Base-by-base conservation (phyloP, 164 flowering plant species). In the Magnolia sinica region DNA sequence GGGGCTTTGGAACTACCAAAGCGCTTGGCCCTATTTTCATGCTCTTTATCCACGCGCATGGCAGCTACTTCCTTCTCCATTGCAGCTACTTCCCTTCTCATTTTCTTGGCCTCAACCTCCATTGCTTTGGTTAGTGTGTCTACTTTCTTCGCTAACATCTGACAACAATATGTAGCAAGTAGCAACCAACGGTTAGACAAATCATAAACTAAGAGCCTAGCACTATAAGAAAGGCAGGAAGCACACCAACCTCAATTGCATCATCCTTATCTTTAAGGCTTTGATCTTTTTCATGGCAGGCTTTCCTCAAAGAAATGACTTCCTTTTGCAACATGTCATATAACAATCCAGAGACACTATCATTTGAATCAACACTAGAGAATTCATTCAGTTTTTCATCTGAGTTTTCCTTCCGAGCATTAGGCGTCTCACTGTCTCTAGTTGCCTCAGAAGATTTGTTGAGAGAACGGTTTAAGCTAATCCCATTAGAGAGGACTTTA, bases 41-140 rank as follows among this genome's bases (percentile, higher is more conserved):
- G 87, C 67, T 86, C 91, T 73, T 87, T 89, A 64, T 76, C 81
- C 22, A 66, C 84, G 7, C 91, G 89, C 79, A 88, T 76, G 20
- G 93, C 87, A 78, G 88, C 84, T 52, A 91, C 85, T 81, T 91
- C 95, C 82, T 90, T 91, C 75, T 90, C 93, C 95, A 90, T 85
- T n/a, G 87, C 74, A 76, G 89, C 89, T 63, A 90, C 88, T 81
- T 90, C 93, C 76, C 93, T 87, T 31, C 93, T 80, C 93, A 90
- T 91, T 68, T 86, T 90, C 79, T 91, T 91, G 78, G 89, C 83
- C 83, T 91, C 95, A 51, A 87, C 87, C 80, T 87, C 95, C 92
- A 91, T 91, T 50, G 93, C 92, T 80, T 87, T 91, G 74, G 78
- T 88, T 75, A 91, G 76, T 19, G 91, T 90, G 64, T 90, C 95